A percentile compares a stretch with the other conserved stretches of the same genome.
phyloP scores from a whole-genome alignment of 768 basidiomycete genomes.

The Pholiota microspora region DNA sequence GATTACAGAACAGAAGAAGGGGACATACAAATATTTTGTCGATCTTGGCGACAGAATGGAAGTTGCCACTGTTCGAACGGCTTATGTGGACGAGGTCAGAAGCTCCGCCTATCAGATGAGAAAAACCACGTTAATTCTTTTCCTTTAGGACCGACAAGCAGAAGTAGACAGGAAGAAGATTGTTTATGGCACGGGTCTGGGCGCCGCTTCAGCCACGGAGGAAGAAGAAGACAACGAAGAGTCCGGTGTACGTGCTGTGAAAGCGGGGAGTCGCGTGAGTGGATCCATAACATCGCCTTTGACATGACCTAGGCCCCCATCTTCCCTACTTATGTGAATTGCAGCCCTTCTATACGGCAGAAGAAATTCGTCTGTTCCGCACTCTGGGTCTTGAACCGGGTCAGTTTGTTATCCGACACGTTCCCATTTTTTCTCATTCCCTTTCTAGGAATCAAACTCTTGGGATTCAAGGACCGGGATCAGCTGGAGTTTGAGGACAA shows the following conservation, averaged over 20 bases:
- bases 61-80: constrained; percentile 66
- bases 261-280: constrained; percentile 50
- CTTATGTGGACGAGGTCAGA: constrained; percentile 74
- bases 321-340: constrained; percentile 10
- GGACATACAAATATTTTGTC: constrained; percentile 77
- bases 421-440: background rate
- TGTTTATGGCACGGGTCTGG: constrained; percentile 42
- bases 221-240: constrained; percentile 43
- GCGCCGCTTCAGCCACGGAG: constrained; percentile 28
- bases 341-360: constrained; percentile 83
- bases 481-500: constrained; percentile 85
- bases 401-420: constrained; percentile 22
- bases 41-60: constrained; percentile 78
- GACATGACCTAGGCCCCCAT: constrained; percentile 5
- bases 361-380: constrained; percentile 79
- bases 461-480: constrained; percentile 82
- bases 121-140: background rate
- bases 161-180: constrained; percentile 45
- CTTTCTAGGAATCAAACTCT: constrained; percentile 73
- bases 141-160: constrained; percentile 38
- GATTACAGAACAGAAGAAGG: constrained; percentile 86
- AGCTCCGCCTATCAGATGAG: background rate
- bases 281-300: background rate
- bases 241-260: constrained; percentile 43
- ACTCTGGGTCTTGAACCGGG: constrained; percentile 79